Base-by-base conservation (phyloP, 805 yeast species). In the Wickerhamomyces ciferrii region DNA sequence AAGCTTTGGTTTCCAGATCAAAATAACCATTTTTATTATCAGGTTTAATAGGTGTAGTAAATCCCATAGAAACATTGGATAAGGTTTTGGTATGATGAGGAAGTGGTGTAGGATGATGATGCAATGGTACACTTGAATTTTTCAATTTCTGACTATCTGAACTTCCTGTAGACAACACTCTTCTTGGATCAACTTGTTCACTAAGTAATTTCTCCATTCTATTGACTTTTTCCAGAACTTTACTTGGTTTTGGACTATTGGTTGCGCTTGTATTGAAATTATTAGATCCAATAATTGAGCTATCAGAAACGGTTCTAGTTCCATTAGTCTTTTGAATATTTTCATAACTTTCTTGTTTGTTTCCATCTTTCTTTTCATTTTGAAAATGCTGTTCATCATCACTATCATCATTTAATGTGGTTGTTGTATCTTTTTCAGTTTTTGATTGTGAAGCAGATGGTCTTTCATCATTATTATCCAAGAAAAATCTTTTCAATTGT, bases 401-500 rank as follows among this genome's bases (percentile, higher is more conserved):
- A 52, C 36, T 48, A 44, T 45, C 48, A 50, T 37, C 39, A 11
- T 8, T 21, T 4, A 14, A 17, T 45, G 44, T 53, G 18, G 39
- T 39, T 3, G 38, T 29, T 15, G 48, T 55, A 15, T 48, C 45
- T n/a, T 42, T 48, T 27, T 49, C 58, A 14, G 51, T 56, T 39
- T 43, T 54, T 45, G 43, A 45, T 40, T 56, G 53, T 54, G 39
- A 3, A 9, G 10, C 9, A 5, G n/a, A 3, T 3, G 39, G 25
- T 20, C 45, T 57, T 40, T 52, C 61, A 29, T 51, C 61, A 37
- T 70, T 65, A 46, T 72, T 74, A 46, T 82, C 90, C 56, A 78
- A 66, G 53, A 92, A 82, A 42, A 91, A 72, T 53, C 83, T 85
- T 49, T 83, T 80, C 56, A 92, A 69, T 60, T 92, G 98, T 55